These are phyloP conservation scores for Penicillium manginii DNA, from an alignment of 495 filamentous ascomycete genomes.

Conservation along the genomic window DNA sequence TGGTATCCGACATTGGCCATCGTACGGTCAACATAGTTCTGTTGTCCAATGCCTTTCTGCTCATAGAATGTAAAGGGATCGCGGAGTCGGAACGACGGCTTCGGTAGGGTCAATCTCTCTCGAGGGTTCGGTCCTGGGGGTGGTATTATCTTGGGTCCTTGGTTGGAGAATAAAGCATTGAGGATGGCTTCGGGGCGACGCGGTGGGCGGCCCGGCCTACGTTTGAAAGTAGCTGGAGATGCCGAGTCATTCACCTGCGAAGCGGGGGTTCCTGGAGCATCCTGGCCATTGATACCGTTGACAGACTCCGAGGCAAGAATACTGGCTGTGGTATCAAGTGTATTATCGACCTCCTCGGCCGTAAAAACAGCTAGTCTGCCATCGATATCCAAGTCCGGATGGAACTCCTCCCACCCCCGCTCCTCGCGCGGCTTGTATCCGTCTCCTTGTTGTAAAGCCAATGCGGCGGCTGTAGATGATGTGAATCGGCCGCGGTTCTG, in stretches of 20 bases:
- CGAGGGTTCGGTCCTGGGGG: constrained; percentile 68
- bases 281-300: constrained; percentile 24
- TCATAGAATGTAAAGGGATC: constrained; percentile 67
- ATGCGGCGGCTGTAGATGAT: constrained; percentile 82
- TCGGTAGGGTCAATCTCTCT: constrained; percentile 67
- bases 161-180: constrained; percentile 60
- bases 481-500: constrained; percentile 61
- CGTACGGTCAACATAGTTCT: constrained; percentile 81
- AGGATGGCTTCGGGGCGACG: constrained; percentile 64
- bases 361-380: constrained; percentile 74
- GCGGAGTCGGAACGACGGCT: constrained; percentile 59
- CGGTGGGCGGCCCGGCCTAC: constrained; percentile 64
- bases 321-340: constrained; percentile 46
- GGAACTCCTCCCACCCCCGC: constrained; percentile 95
- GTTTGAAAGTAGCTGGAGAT: constrained; percentile 52
- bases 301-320: constrained; percentile 27
- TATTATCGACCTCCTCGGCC: constrained; percentile 87
- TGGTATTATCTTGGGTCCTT: constrained; percentile 60
- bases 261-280: constrained; percentile 22
- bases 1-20: constrained; percentile 97
- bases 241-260: constrained; percentile 25
- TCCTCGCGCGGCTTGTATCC: constrained; percentile 97
- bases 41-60: constrained; percentile 60
- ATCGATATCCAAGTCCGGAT: constrained; percentile 90
- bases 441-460: constrained; percentile 84